phyloP scores from a whole-genome alignment of 78 protist species.

The Capsaspora owczarzaki region DNA sequence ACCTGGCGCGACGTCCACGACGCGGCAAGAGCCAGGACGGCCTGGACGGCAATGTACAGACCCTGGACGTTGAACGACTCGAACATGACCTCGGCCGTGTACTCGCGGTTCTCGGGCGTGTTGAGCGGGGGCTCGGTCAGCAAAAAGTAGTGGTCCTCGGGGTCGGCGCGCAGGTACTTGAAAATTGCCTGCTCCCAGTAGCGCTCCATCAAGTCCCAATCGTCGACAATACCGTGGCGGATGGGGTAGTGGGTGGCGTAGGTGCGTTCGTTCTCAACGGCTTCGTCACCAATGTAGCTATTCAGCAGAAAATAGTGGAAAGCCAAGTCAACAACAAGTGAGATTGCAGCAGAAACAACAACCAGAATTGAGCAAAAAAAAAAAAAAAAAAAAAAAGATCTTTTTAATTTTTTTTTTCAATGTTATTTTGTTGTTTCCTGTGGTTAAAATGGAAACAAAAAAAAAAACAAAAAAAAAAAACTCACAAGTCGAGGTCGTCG shows the following conservation, averaged over 20 bases:
- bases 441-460: too few species aligned
- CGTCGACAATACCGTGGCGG: constrained; percentile 86
- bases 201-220: constrained; percentile 97
- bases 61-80: constrained; percentile 98
- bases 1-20: constrained; percentile 56
- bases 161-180: constrained; percentile 94
- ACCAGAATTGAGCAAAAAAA: too few species aligned
- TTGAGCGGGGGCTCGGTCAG: constrained; percentile 98
- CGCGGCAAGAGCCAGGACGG: constrained; percentile 96
- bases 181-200: constrained; percentile 95
- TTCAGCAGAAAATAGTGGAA: background rate
- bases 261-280: constrained; percentile 50
- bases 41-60: constrained; percentile 98
- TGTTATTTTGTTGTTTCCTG: too few species aligned
- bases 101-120: constrained; percentile 99
- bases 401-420: too few species aligned
- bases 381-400: too few species aligned
- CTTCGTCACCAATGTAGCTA: constrained; percentile 86
- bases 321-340: background rate
- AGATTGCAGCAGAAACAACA: background rate
- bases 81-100: constrained; percentile 98
- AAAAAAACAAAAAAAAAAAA: too few species aligned
- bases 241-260: constrained; percentile 77
- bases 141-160: constrained; percentile 94
- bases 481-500: background rate